Evolutionary conservation across 306 rosid genomes (phyloP).

Genomic region (Casuarina cunninghamiana): DNA sequence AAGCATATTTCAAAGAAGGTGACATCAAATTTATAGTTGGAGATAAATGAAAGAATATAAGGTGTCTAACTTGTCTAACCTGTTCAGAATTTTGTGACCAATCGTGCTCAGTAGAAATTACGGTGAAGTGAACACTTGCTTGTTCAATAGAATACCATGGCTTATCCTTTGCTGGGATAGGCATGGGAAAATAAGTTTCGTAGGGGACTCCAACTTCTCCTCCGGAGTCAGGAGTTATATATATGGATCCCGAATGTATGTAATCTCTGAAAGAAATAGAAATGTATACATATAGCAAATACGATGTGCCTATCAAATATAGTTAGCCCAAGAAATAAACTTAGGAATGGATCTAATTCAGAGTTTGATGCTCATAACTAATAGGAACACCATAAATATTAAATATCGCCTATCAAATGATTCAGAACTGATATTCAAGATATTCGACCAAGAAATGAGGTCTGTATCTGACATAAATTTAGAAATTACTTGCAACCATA

Average conservation of each 20-base stretch:
- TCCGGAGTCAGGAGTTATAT: conserved; percentile 70
- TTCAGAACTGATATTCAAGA: too few species aligned
- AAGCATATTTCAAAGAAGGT: conserved; percentile 9
- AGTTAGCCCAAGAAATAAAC: too few species aligned
- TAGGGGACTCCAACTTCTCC: conserved; percentile 97
- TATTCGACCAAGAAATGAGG: too few species aligned
- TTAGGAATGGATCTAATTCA: background rate
- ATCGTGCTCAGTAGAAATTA: conserved; percentile 85
- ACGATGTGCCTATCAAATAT: background rate
- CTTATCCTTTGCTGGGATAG: conserved; percentile 64
- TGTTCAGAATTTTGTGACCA: conserved; percentile 65
- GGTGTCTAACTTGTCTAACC: conserved; percentile 36
- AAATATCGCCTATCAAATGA: too few species aligned
- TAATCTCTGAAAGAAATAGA: conserved; percentile 58
- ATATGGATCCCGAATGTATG: conserved; percentile 53
- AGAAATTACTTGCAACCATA: too few species aligned
- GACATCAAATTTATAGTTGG: conserved; percentile 3
- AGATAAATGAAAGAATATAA: background rate
- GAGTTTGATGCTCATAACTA: background rate
- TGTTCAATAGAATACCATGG: conserved; percentile 95
- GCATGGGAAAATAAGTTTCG: conserved; percentile 86
- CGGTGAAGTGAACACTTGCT: conserved; percentile 73
- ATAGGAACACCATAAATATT: too few species aligned
- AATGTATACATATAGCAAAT: background rate
- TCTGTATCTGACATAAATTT: too few species aligned